Conservation (phyloP, 441 rosid species). For the Daphne laureola region DNA sequence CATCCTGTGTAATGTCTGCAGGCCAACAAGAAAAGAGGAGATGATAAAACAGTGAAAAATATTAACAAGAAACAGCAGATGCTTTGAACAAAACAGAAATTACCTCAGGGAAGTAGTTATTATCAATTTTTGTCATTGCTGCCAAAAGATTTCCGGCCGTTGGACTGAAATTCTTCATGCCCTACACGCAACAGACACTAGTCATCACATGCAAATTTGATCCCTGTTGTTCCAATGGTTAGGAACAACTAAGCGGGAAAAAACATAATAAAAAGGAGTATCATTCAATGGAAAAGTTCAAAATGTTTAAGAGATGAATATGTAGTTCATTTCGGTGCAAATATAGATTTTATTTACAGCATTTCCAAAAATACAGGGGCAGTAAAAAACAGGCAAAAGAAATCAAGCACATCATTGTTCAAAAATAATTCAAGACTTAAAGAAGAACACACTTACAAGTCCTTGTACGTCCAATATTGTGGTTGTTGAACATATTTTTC, state of each 20-base stretch:
- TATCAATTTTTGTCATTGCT: conserved; percentile 74
- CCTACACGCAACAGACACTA: conserved; percentile 38
- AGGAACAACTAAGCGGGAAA: too few species aligned
- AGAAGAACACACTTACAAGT: conserved; percentile 45
- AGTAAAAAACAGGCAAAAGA: too few species aligned
- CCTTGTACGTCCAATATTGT: conserved; percentile 90
- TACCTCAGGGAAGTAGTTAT: conserved; percentile 96
- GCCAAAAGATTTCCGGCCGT: conserved; percentile 83
- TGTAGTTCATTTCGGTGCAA: too few species aligned
- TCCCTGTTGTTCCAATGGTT: too few species aligned
- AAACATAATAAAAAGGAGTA: conserved; percentile 1
- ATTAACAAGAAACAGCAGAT: conserved; percentile 7
- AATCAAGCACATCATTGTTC: too few species aligned
- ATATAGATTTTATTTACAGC: too few species aligned
- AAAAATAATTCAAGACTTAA: not conserved
- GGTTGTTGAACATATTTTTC: conserved; percentile 67
- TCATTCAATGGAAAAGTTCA: not conserved
- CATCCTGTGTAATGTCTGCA: conserved; percentile 85
- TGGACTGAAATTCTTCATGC: conserved; percentile 80
- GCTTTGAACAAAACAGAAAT: not conserved
- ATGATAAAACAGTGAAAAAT: conserved; percentile 15
- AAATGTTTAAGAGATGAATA: too few species aligned
- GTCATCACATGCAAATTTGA: conserved; percentile 19
- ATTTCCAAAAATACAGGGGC: too few species aligned
- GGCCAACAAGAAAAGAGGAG: conserved; percentile 15